A percentile compares a stretch with the other conserved stretches of the same genome.
Evolutionary conservation across 495 filamentous ascomycete species (phyloP).

Genomic region (Aspergillus funiculosus): DNA sequence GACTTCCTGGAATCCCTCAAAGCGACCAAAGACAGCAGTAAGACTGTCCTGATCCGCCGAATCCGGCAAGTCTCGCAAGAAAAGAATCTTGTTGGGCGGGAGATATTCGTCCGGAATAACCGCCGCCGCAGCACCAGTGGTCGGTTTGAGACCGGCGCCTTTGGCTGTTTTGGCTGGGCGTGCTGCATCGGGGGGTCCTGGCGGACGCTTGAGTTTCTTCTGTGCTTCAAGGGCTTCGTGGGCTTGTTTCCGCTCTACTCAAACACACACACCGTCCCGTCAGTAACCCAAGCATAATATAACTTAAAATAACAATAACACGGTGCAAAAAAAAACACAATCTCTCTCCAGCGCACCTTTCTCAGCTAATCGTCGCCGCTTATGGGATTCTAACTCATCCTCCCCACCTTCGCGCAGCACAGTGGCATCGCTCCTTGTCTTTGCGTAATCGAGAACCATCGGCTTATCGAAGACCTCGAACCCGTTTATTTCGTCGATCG

Average conservation of each 20-base stretch:
- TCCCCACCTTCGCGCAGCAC: conserved; percentile 65
- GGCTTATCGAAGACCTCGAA: conserved; percentile 93
- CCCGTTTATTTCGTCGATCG: conserved; percentile 84
- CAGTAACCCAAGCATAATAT: background rate
- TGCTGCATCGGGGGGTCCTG: conserved; percentile 46
- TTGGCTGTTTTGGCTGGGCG: conserved; percentile 68
- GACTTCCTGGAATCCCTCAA: conserved; percentile 92
- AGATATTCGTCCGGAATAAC: conserved; percentile 96
- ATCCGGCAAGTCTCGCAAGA: conserved; percentile 88
- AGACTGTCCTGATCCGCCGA: conserved; percentile 76
- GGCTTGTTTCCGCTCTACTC: conserved; percentile 86
- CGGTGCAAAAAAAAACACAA: background rate
- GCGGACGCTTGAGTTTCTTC: conserved; percentile 74
- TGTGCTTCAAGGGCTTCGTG: conserved; percentile 74
- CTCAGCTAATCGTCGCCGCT: conserved; percentile 77
- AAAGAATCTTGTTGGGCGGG: conserved; percentile 95
- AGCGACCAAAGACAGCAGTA: conserved; percentile 74
- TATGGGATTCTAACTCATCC: conserved; percentile 84
- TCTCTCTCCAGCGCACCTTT: conserved; percentile 80
- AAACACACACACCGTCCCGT: too few species aligned
- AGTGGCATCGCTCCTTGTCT: conserved; percentile 81
- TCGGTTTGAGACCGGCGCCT: conserved; percentile 77
- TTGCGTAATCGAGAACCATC: conserved; percentile 82
- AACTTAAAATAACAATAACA: conserved; percentile 1
- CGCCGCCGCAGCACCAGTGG: conserved; percentile 57